Conservation (phyloP, 257 asterid species). For the Echites panduratus region DNA sequence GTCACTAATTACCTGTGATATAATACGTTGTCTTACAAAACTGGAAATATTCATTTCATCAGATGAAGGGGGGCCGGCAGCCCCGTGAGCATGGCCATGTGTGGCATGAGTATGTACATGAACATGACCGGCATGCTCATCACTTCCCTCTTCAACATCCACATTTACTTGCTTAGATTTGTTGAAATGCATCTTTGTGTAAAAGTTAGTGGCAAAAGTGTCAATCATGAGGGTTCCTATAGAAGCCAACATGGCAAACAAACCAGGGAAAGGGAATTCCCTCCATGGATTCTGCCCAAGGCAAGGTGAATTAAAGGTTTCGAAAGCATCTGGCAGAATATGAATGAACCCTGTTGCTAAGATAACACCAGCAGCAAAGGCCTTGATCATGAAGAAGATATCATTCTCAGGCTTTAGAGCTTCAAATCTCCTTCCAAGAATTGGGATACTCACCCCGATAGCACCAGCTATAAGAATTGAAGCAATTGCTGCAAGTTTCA, state of each 20-base stretch:
- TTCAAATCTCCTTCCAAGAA: constrained; percentile 6
- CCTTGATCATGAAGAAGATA: constrained; percentile 31
- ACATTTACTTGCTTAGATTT: not conserved
- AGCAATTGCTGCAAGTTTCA: constrained; percentile 3
- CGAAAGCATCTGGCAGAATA: constrained; percentile 28
- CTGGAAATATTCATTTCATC: not conserved
- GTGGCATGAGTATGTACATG: constrained; percentile 1
- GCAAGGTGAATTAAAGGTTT: constrained; percentile 22
- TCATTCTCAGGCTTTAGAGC: constrained; percentile 24
- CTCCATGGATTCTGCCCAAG: constrained; percentile 28
- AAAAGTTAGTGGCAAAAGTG: constrained; percentile 22
- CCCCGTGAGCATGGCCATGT: constrained; percentile 6
- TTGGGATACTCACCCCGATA: constrained; percentile 9
- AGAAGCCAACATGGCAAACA: constrained; percentile 36
- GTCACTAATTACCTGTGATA: constrained; percentile 2
- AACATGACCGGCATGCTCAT: constrained; percentile 1
- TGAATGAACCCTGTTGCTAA: constrained; percentile 33
- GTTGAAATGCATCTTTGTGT: constrained; percentile 11
- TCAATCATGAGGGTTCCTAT: constrained; percentile 26
- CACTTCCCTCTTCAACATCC: constrained; percentile 19
- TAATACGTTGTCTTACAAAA: constrained; percentile 4
- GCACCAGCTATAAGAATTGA: constrained; percentile 12
- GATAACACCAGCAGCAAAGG: constrained; percentile 30
- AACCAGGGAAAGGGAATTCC: constrained; percentile 30
- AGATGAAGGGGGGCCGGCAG: constrained; percentile 2